A percentile compares a stretch with the other conserved stretches of the same genome.
These are phyloP conservation scores for Pyrenophora teres DNA, from an alignment of 2,329 filamentous ascomycete genomes.

Conservation along the genomic window DNA sequence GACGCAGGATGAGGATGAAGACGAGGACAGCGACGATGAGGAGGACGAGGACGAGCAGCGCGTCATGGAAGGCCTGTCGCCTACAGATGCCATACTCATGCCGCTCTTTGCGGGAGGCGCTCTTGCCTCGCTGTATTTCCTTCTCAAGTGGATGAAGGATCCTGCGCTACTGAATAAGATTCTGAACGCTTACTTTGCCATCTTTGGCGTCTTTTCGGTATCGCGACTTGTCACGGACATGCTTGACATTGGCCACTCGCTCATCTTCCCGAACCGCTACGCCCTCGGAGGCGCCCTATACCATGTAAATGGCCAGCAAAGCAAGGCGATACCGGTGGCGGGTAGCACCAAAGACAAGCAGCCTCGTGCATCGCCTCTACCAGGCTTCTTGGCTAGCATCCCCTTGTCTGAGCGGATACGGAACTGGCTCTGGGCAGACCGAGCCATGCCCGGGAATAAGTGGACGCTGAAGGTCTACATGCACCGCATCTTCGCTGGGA, in stretches of 20 bases:
- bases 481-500: conserved; percentile 56
- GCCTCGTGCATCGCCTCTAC: conserved; percentile 54
- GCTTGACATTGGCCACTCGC: conserved; percentile 65
- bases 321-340: conserved; percentile 41
- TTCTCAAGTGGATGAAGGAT: conserved; percentile 88
- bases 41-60: conserved; percentile 59
- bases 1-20: conserved; percentile 27
- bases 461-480: conserved; percentile 59
- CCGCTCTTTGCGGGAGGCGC: conserved; percentile 76
- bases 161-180: conserved; percentile 80
- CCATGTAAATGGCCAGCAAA: conserved; percentile 47
- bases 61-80: conserved; percentile 70
- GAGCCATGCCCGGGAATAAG: conserved; percentile 56
- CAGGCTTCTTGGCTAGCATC: conserved; percentile 55
- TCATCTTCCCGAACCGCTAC: conserved; percentile 78
- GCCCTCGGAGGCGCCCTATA: conserved; percentile 57
- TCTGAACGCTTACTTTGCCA: conserved; percentile 80
- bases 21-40: conserved; percentile 56
- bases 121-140: conserved; percentile 78
- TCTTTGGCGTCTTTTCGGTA: conserved; percentile 77
- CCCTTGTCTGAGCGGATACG: conserved; percentile 49
- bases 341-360: conserved; percentile 29
- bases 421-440: conserved; percentile 55
- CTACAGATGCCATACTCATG: conserved; percentile 82
- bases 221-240: conserved; percentile 74